Evolutionary conservation across 805 yeast genomes (phyloP).

Genomic region (Saccharomycopsis oosterbeekiorum): DNA sequence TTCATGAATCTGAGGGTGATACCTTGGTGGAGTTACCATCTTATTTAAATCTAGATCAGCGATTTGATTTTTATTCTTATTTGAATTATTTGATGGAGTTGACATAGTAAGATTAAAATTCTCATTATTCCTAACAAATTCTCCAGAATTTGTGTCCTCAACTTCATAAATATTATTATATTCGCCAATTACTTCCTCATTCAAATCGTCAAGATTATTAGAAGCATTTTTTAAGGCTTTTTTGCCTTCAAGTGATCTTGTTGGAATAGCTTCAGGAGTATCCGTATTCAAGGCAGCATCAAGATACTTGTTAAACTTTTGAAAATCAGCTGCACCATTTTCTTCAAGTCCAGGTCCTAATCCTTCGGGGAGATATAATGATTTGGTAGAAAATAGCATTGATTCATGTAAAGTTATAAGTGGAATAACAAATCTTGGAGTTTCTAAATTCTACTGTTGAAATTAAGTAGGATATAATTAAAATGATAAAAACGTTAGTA

Average conservation of each 20-base stretch:
- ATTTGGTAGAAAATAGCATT: neutral
- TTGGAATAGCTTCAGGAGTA: neutral
- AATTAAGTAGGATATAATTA: no score
- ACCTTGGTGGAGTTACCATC: neutral
- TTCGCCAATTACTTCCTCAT: no score
- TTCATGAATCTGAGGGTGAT: neutral
- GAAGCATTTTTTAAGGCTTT: neutral
- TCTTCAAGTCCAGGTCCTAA: neutral
- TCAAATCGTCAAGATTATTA: no score
- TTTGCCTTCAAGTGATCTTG: neutral
- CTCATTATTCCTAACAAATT: no score
- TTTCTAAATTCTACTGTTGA: no score
- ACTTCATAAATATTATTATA: no score
- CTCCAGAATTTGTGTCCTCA: no score
- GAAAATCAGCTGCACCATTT: neutral
- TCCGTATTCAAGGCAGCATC: constrained; percentile 1
- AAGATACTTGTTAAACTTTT: constrained; percentile 8
- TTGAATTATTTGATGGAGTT: neutral
- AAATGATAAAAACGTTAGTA: no score
- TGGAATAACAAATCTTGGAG: neutral
- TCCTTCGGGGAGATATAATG: neutral
- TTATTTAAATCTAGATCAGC: neutral
- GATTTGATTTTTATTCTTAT: neutral
- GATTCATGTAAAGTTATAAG: neutral
- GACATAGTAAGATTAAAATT: no score